Percentiles rank a stretch among this genome's conserved stretches.
Conservation (phyloP, 1,139 yeast species). For the Blastobotrys serpentis region DNA sequence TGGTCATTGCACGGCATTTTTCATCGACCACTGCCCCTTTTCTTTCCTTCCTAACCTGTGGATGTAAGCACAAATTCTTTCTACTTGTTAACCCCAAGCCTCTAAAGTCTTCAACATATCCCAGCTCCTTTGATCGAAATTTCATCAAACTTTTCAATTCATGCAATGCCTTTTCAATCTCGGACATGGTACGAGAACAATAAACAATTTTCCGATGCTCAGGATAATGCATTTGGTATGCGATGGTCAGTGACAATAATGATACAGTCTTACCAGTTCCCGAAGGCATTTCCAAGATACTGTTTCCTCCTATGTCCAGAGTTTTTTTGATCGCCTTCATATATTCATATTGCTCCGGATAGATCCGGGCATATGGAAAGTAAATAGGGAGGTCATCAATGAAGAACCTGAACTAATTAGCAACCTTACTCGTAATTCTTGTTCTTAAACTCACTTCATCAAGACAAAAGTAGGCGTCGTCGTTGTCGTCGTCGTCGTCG, state of each 20-base stretch:
- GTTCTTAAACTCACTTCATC: constrained; percentile 8
- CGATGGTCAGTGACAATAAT: constrained; percentile 82
- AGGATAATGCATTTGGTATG: constrained; percentile 93
- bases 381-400: constrained; percentile 94
- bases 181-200: constrained; percentile 99
- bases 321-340: constrained; percentile 95
- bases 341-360: constrained; percentile 97
- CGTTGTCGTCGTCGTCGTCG: not conserved
- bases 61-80: constrained; percentile 90
- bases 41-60: constrained; percentile 79
- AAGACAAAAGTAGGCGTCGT: not conserved
- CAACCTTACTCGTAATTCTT: too few species aligned
- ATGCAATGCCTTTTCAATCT: constrained; percentile 95
- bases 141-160: constrained; percentile 89
- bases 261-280: constrained; percentile 98
- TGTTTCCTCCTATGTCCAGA: constrained; percentile 94
- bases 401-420: constrained; percentile 51
- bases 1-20: constrained; percentile 89
- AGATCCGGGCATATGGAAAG: constrained; percentile 95
- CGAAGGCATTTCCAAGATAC: constrained; percentile 99
- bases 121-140: constrained; percentile 76
- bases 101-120: constrained; percentile 76
- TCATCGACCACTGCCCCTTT: constrained; percentile 96
- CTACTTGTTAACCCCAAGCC: constrained; percentile 94
- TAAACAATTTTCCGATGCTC: constrained; percentile 92